Percentiles rank a stretch among this genome's conserved stretches.
Evolutionary conservation across 179 eudicot genomes (phyloP).

Genomic region (Kewa caespitosa): DNA sequence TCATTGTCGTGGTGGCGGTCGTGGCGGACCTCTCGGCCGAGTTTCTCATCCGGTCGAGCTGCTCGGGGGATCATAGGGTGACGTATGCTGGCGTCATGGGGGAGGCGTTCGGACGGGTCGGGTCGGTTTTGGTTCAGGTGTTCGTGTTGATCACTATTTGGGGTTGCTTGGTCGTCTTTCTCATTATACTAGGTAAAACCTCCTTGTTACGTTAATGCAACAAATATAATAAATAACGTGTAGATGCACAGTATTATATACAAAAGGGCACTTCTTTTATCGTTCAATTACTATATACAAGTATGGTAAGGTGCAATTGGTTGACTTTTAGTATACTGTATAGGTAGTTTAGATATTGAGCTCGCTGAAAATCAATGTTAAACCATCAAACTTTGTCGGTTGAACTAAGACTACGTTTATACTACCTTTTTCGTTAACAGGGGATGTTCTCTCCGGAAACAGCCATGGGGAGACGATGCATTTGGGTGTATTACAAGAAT

Average conservation of each 20-base stretch:
- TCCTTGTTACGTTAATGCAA: too few relatives aligned
- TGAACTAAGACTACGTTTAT: too few relatives aligned
- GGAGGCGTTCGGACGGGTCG: slow-evolving; percentile 71
- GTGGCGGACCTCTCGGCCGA: slow-evolving; percentile 62
- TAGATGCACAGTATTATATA: too few relatives aligned
- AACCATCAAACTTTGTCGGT: too few relatives aligned
- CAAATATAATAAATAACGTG: too few relatives aligned
- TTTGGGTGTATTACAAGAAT: slow-evolving; percentile 41
- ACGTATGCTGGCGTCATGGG: slow-evolving; percentile 76
- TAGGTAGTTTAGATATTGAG: too few relatives aligned
- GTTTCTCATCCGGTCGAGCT: slow-evolving; percentile 52
- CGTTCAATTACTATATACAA: too few relatives aligned
- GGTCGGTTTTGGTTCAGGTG: slow-evolving; percentile 58
- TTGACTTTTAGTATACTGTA: too few relatives aligned
- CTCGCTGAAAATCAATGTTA: too few relatives aligned
- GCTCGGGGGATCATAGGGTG: slow-evolving; percentile 43
- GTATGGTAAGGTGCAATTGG: too few relatives aligned
- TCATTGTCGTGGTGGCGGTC: slow-evolving; percentile 48
- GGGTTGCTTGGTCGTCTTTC: slow-evolving; percentile 67
- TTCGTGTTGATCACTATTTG: slow-evolving; percentile 60
- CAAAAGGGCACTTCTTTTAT: too few relatives aligned
- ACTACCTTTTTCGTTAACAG: slow-evolving; percentile 23
- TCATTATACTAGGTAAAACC: slow-evolving; percentile 65
- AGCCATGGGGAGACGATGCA: slow-evolving; percentile 30
- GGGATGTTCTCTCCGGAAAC: slow-evolving; percentile 40